These are phyloP conservation scores for Linum lewisii DNA, from an alignment of 345 rosid species.

Conservation along the genomic window DNA sequence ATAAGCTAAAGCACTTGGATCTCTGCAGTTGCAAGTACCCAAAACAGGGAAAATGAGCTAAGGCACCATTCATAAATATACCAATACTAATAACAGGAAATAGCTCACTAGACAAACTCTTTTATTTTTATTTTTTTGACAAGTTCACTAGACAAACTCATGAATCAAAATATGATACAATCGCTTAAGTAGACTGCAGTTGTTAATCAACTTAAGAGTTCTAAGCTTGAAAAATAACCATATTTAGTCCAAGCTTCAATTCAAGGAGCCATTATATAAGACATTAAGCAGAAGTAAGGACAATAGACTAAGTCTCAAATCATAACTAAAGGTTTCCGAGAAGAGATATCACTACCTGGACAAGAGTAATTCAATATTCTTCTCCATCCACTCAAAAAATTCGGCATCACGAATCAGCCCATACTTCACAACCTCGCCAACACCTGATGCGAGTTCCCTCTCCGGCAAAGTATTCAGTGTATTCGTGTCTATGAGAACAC, in stretches of 20 bases:
- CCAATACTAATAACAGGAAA: neutral
- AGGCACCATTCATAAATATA: neutral
- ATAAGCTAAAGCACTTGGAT: conserved; percentile 73
- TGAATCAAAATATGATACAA: neutral
- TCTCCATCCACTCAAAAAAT: conserved; percentile 96
- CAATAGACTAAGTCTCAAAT: neutral
- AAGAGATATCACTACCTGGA: conserved; percentile 46
- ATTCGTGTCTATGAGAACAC: conserved; percentile 83
- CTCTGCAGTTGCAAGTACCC: conserved; percentile 38
- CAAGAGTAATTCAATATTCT: conserved; percentile 58
- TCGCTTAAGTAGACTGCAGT: neutral
- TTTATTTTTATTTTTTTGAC: no score
- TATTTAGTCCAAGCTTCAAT: neutral
- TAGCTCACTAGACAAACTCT: neutral
- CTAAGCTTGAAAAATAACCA: neutral
- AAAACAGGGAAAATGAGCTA: neutral
- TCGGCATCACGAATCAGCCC: conserved; percentile 93
- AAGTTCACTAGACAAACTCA: neutral
- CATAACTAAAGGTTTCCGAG: neutral
- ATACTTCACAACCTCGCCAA: conserved; percentile 90
- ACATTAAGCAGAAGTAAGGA: neutral
- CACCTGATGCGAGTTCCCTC: conserved; percentile 87
- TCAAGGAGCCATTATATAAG: neutral
- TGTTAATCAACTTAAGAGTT: neutral
- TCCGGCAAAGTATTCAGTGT: conserved; percentile 82